phyloP scores from a whole-genome alignment of 257 asterid species.

The Rhazya stricta region DNA sequence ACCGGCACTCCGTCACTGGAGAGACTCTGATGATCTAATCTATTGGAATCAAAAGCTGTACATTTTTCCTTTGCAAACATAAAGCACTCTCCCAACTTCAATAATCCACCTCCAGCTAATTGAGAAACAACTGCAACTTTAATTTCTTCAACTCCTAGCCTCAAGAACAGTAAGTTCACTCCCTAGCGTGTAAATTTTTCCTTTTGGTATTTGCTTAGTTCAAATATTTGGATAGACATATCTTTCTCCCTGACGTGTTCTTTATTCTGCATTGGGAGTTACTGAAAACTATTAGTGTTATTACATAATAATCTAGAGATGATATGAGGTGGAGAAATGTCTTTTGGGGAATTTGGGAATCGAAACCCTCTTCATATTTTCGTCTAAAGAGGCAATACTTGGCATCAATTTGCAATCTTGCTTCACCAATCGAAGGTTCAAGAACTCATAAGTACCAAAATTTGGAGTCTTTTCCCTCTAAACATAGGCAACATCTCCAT shows the following conservation, averaged over 20 bases:
- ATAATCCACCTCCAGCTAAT: neutral
- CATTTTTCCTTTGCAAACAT: neutral
- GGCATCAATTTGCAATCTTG: slow-evolving; percentile 25
- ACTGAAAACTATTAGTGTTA: neutral
- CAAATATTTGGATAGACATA: neutral
- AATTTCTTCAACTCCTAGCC: neutral
- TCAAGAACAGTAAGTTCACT: neutral
- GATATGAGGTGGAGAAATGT: slow-evolving; percentile 25
- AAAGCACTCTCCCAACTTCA: neutral
- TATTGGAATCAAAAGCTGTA: neutral
- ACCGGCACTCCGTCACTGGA: neutral
- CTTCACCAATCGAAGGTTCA: slow-evolving; percentile 25
- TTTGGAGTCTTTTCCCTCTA: slow-evolving; percentile 9
- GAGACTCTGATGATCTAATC: neutral
- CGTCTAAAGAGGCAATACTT: slow-evolving; percentile 25
- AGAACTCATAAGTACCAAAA: slow-evolving; percentile 3
- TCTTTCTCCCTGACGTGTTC: neutral
- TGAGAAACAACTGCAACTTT: neutral
- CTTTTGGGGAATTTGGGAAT: slow-evolving; percentile 9
- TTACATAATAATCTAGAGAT: neutral
- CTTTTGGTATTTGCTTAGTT: neutral
- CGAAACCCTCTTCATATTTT: slow-evolving; percentile 12
- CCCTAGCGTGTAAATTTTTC: neutral
- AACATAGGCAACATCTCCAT: slow-evolving; percentile 14
- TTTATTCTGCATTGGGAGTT: neutral